Percentiles rank a stretch among this genome's conserved stretches.
Conservation (phyloP, 495 filamentous ascomycete genomes). For the Aspergillus nanangensis region DNA sequence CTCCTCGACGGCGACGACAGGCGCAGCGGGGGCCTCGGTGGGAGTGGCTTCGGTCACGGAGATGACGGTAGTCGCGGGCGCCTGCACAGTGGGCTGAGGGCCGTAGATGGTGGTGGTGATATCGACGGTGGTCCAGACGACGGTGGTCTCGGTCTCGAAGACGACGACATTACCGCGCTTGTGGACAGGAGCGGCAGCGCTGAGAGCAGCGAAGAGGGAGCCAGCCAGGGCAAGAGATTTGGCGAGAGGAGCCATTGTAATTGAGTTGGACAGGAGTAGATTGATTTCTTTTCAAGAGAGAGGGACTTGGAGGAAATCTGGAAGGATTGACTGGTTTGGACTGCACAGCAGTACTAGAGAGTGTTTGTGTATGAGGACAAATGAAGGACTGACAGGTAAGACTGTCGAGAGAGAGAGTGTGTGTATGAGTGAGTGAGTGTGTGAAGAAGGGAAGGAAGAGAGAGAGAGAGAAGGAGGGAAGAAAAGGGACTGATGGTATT, state of each 20-base stretch:
- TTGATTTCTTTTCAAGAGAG: slow-evolving; percentile 6
- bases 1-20: neutral
- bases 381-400: slow-evolving; percentile 14
- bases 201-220: slow-evolving; percentile 33
- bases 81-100: slow-evolving; percentile 12
- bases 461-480: slow-evolving; percentile 9
- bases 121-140: slow-evolving; percentile 37
- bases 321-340: slow-evolving; percentile 16
- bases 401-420: slow-evolving; percentile 17
- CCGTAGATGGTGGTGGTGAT: slow-evolving; percentile 39
- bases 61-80: slow-evolving; percentile 7
- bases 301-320: neutral
- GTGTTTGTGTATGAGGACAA: slow-evolving; percentile 17
- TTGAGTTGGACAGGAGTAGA: slow-evolving; percentile 9
- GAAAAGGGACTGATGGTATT: neutral
- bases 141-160: slow-evolving; percentile 20
- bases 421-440: slow-evolving; percentile 1
- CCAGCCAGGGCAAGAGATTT: slow-evolving; percentile 40
- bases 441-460: slow-evolving; percentile 5
- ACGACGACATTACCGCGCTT: slow-evolving; percentile 36
- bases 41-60: slow-evolving; percentile 12
- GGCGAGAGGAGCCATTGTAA: slow-evolving; percentile 37
- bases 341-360: slow-evolving; percentile 36
- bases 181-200: slow-evolving; percentile 32
- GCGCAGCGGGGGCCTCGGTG: neutral